These are phyloP conservation scores for Calonectria ilicicola DNA, from an alignment of 2,329 filamentous ascomycete genomes.

Conservation along the genomic window DNA sequence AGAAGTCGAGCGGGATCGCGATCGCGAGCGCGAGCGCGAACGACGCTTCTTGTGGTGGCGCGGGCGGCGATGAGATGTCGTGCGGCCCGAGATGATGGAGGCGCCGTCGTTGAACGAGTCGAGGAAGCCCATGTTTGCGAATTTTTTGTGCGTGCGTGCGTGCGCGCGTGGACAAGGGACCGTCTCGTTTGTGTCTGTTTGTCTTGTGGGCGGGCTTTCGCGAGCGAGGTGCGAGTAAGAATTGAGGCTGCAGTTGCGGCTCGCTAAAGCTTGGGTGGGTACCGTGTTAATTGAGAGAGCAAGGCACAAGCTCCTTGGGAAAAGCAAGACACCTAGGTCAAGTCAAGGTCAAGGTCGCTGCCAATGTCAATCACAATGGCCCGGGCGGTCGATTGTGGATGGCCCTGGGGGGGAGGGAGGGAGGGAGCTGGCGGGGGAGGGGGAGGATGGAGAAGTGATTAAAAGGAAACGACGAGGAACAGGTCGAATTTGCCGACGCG, in stretches of 20 bases:
- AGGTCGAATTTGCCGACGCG: background rate
- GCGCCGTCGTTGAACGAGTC: constrained; percentile 48
- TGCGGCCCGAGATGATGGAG: constrained; percentile 46
- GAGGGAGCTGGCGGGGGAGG: background rate
- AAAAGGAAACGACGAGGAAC: background rate
- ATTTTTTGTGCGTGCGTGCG: background rate
- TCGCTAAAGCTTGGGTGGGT: background rate
- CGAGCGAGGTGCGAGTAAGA: background rate
- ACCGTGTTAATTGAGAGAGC: background rate
- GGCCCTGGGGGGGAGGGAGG: background rate
- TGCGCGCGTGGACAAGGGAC: background rate
- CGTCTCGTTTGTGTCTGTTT: background rate
- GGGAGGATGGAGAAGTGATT: background rate
- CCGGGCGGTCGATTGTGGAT: background rate
- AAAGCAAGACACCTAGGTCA: background rate
- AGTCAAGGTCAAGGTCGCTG: too few species aligned
- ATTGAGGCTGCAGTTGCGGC: constrained; percentile 7
- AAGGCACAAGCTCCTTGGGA: background rate
- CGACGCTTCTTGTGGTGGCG: constrained; percentile 49
- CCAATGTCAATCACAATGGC: background rate
- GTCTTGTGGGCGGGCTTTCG: background rate
- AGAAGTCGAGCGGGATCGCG: constrained; percentile 52
- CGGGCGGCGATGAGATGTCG: constrained; percentile 44
- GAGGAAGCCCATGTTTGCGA: constrained; percentile 48
- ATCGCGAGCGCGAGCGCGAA: constrained; percentile 55